Conservation (phyloP, 768 basidiomycete species). For the Postia placenta region DNA sequence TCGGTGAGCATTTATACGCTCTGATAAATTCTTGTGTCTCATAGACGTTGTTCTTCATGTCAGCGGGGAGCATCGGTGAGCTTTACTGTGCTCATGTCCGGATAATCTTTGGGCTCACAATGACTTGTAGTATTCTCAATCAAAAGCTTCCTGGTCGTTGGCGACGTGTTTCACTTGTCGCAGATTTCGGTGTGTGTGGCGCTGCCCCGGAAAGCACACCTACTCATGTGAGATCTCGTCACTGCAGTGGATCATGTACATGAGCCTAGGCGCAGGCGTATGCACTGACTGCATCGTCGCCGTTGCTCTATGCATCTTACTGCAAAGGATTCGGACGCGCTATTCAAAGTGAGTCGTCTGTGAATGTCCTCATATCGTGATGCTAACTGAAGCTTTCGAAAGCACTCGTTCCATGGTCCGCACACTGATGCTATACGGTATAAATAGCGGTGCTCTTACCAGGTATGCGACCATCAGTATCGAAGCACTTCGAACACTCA, state of each 20-base stretch:
- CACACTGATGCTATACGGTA: slow-evolving; percentile 19
- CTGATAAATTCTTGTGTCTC: background rate
- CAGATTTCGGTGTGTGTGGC: slow-evolving; percentile 1
- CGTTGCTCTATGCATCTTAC: slow-evolving; percentile 14
- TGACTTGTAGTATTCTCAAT: slow-evolving; percentile 1
- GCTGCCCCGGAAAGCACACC: background rate
- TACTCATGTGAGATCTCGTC: background rate
- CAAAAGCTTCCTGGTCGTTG: background rate
- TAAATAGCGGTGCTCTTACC: slow-evolving; percentile 22
- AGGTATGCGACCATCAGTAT: slow-evolving; percentile 9
- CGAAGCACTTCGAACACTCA: background rate
- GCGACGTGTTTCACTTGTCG: background rate
- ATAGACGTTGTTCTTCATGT: background rate
- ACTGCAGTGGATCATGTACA: slow-evolving; percentile 21
- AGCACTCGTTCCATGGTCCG: slow-evolving; percentile 18
- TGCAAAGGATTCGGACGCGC: slow-evolving; percentile 9
- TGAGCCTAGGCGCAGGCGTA: slow-evolving; percentile 17
- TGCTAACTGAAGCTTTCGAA: background rate
- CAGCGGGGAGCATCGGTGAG: slow-evolving; percentile 3
- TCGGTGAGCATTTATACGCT: background rate
- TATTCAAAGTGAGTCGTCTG: slow-evolving; percentile 7
- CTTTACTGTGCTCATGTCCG: background rate
- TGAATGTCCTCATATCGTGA: too few species aligned
- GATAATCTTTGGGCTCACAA: background rate
- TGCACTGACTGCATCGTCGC: slow-evolving; percentile 20